These are phyloP conservation scores for Priceomyces haplophilus DNA, from an alignment of 805 yeast genomes.

Conservation along the genomic window DNA sequence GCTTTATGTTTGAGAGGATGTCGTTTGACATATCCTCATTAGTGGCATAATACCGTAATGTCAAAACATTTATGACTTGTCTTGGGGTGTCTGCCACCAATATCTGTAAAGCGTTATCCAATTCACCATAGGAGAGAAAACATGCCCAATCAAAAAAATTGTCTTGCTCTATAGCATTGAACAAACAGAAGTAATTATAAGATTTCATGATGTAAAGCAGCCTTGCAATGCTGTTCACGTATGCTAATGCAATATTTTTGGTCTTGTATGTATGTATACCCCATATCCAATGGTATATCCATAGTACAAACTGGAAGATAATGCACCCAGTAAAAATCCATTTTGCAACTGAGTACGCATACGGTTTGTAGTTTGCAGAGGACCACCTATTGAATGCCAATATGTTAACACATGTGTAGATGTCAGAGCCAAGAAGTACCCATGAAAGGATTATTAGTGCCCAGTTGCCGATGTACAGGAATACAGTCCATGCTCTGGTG, in stretches of 20 bases:
- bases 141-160: constrained; percentile 64
- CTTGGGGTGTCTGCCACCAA: constrained; percentile 82
- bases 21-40: constrained; percentile 44
- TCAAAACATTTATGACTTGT: constrained; percentile 77
- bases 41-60: constrained; percentile 53
- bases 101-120: constrained; percentile 59
- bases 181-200: constrained; percentile 70
- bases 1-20: constrained; percentile 45
- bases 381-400: constrained; percentile 74
- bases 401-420: constrained; percentile 73
- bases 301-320: constrained; percentile 58
- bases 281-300: constrained; percentile 54
- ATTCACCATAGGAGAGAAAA: constrained; percentile 60
- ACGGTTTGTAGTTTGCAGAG: constrained; percentile 43
- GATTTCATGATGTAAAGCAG: constrained; percentile 51
- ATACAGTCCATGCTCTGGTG: constrained; percentile 40
- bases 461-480: constrained; percentile 43
- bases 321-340: constrained; percentile 86
- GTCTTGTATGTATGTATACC: constrained; percentile 60
- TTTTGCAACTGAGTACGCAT: constrained; percentile 49
- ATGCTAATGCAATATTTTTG: constrained; percentile 64
- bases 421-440: constrained; percentile 59
- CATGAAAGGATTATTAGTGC: constrained; percentile 51
- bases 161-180: constrained; percentile 62
- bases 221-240: constrained; percentile 64